A percentile compares a stretch with the other conserved stretches of the same genome.
phyloP scores from a whole-genome alignment of 1,284 basidiomycete species.

The Irpex sp. region DNA sequence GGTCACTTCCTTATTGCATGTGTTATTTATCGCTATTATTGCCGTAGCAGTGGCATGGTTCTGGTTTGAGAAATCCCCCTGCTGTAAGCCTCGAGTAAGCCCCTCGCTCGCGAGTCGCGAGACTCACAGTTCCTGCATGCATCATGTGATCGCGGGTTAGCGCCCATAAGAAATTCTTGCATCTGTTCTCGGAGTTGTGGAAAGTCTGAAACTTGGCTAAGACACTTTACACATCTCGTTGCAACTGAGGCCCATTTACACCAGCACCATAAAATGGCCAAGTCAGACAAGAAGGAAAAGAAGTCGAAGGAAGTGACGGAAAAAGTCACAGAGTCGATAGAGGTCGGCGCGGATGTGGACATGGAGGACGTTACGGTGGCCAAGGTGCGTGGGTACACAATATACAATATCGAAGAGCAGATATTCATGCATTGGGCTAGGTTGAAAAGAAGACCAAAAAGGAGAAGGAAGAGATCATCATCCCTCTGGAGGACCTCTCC shows the following conservation, averaged over 20 bases:
- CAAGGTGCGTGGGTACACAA: constrained; percentile 30
- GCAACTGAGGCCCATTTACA: too few species aligned
- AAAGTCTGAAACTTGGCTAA: not conserved
- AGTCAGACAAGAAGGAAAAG: constrained; percentile 64
- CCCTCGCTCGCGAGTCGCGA: not conserved
- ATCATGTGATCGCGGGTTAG: not conserved
- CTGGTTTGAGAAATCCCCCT: too few species aligned
- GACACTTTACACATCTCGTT: too few species aligned
- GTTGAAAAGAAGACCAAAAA: constrained; percentile 51
- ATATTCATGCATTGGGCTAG: constrained; percentile 18
- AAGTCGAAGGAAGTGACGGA: constrained; percentile 36
- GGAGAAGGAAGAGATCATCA: constrained; percentile 54
- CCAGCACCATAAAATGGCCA: constrained; percentile 38
- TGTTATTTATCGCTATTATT: too few species aligned
- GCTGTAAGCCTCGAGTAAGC: not conserved
- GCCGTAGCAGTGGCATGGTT: too few species aligned
- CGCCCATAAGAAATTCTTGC: not conserved
- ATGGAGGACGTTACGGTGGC: constrained; percentile 43
- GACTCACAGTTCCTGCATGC: not conserved
- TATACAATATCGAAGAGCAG: not conserved
- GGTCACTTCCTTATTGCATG: not conserved
- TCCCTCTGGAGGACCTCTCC: constrained; percentile 78
- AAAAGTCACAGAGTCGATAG: constrained; percentile 24
- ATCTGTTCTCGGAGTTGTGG: too few species aligned
- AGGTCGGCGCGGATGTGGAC: constrained; percentile 40